Percentiles rank a stretch among this genome's conserved stretches.
Conservation (phyloP, 805 yeast species). For the Saturnispora silvae region DNA sequence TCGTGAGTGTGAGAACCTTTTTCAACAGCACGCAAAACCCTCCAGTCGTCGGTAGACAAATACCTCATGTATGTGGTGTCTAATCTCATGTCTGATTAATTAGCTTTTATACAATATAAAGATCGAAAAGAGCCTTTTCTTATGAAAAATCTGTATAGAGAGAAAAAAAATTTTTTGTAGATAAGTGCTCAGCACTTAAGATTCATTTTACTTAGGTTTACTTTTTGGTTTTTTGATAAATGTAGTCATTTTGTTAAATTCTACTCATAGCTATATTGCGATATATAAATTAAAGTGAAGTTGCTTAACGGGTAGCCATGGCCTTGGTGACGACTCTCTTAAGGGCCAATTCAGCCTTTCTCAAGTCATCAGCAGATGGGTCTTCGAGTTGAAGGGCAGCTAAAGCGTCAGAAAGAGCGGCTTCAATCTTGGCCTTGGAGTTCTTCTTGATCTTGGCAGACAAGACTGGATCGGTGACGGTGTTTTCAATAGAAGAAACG, state of each 20-base stretch:
- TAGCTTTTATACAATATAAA: not conserved
- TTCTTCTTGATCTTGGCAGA: constrained; percentile 96
- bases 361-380: constrained; percentile 89
- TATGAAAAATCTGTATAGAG: not conserved
- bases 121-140: not conserved
- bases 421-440: constrained; percentile 93
- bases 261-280: constrained; percentile 4
- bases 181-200: not conserved
- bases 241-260: constrained; percentile 5
- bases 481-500: constrained; percentile 90
- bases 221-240: not conserved
- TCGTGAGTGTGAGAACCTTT: constrained; percentile 89
- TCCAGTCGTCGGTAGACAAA: constrained; percentile 80
- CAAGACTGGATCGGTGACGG: constrained; percentile 96
- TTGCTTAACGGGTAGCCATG: constrained; percentile 86
- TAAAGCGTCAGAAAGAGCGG: constrained; percentile 96
- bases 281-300: constrained; percentile 5
- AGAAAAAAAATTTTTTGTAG: not conserved
- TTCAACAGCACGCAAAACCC: constrained; percentile 81
- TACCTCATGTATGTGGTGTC: constrained; percentile 93
- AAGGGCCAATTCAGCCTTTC: constrained; percentile 98
- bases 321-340: constrained; percentile 99
- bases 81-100: constrained; percentile 60
- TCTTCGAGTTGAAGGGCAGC: constrained; percentile 97
- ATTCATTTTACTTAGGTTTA: too few relatives aligned